Percentiles rank a stretch among this genome's conserved stretches.
Conservation (phyloP, 257 asterid species). For the Voacanga thouarsii region DNA sequence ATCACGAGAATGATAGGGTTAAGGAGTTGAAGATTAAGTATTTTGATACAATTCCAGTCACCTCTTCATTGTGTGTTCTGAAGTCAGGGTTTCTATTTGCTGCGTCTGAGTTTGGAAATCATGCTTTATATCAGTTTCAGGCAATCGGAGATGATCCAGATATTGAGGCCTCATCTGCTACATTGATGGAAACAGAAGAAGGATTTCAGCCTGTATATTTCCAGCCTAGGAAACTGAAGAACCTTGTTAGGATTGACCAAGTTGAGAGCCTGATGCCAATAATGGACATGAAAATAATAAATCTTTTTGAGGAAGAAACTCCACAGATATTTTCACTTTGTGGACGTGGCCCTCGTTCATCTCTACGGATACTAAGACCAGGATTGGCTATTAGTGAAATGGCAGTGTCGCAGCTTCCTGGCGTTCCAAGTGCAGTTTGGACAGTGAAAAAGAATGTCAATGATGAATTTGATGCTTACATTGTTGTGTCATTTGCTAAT, state of each 20-base stretch:
- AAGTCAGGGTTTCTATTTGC: constrained; percentile 97
- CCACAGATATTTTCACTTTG: constrained; percentile 92
- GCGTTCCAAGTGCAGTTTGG: constrained; percentile 99
- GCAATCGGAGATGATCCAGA: constrained; percentile 96
- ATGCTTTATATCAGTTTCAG: constrained; percentile 94
- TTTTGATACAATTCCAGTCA: constrained; percentile 93
- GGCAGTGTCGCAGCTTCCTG: constrained; percentile 98
- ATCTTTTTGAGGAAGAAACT: constrained; percentile 94
- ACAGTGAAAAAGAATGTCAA: constrained; percentile 87
- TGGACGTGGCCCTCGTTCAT: constrained; percentile 97
- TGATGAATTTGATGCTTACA: constrained; percentile 97
- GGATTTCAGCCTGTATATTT: constrained; percentile 97
- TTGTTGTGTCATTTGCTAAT: constrained; percentile 95
- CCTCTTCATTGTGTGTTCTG: constrained; percentile 89
- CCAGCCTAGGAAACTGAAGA: constrained; percentile 93
- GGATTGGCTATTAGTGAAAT: constrained; percentile 99
- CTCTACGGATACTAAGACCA: constrained; percentile 78
- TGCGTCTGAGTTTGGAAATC: constrained; percentile 98
- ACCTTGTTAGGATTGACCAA: constrained; percentile 87
- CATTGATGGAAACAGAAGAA: constrained; percentile 96
- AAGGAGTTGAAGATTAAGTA: constrained; percentile 86
- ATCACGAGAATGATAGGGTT: constrained; percentile 77
- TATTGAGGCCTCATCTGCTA: constrained; percentile 88
- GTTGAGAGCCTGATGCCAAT: constrained; percentile 94
- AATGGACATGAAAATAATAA: constrained; percentile 88